Conservation (phyloP, 768 basidiomycete species). For the Hericium rajendrae region DNA sequence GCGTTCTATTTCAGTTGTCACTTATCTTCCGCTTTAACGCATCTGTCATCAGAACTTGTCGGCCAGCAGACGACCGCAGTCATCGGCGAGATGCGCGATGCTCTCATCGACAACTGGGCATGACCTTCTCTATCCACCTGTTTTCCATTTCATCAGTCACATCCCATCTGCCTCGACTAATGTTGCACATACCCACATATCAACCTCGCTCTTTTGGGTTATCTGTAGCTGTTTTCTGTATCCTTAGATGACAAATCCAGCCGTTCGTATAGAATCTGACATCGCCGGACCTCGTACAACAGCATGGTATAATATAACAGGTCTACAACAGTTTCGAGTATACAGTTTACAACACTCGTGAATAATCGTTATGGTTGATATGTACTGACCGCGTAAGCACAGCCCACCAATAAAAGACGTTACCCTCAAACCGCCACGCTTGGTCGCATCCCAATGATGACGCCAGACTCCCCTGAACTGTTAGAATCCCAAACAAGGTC, state of each 20-base stretch:
- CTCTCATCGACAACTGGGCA: conserved; percentile 76
- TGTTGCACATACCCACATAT: not conserved
- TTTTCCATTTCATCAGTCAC: not conserved
- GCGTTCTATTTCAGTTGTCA: conserved; percentile 25
- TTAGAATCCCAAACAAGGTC: conserved; percentile 9
- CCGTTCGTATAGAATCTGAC: too few species aligned
- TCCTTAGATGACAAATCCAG: not conserved
- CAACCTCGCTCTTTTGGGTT: not conserved
- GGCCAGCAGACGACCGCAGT: conserved; percentile 45
- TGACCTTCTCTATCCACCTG: conserved; percentile 22
- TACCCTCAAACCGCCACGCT: not conserved
- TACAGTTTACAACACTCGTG: not conserved
- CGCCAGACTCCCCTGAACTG: conserved; percentile 11
- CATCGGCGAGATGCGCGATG: conserved; percentile 52
- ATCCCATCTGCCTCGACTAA: not conserved
- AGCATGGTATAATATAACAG: too few species aligned
- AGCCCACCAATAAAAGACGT: not conserved
- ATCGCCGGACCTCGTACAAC: not conserved
- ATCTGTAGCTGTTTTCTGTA: not conserved
- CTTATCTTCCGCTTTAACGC: not conserved
- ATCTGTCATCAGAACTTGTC: conserved; percentile 36
- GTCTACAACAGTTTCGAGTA: too few species aligned
- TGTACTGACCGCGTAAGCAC: not conserved
- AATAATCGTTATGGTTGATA: not conserved
- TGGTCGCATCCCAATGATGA: conserved; percentile 5